Evolutionary conservation across 106 monocot species (phyloP).

Genomic region (Gastrodia elata): DNA sequence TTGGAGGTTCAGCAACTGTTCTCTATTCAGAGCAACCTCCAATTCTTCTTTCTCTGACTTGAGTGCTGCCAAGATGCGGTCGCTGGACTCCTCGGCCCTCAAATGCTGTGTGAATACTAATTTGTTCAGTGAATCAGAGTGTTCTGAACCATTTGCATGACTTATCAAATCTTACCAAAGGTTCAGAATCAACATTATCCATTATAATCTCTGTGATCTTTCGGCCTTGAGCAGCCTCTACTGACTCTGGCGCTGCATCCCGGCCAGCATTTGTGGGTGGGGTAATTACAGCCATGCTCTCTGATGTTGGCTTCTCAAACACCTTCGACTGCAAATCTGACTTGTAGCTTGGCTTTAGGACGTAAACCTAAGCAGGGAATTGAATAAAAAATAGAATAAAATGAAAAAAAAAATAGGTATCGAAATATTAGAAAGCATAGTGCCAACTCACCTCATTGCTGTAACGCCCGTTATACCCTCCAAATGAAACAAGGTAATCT

Average conservation of each 20-base stretch:
- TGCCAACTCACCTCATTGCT: slow-evolving; percentile 64
- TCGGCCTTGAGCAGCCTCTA: slow-evolving; percentile 47
- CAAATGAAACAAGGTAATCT: slow-evolving; percentile 87
- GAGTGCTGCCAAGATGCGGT: slow-evolving; percentile 25
- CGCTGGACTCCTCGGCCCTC: slow-evolving; percentile 35
- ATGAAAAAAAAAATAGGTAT: slow-evolving; percentile 6
- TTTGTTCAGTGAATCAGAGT: neutral
- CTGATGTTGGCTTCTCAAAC: slow-evolving; percentile 31
- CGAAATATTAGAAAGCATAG: too few species aligned
- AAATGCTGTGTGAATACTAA: slow-evolving; percentile 33
- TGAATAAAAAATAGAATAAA: neutral
- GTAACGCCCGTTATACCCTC: slow-evolving; percentile 92
- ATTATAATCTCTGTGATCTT: slow-evolving; percentile 48
- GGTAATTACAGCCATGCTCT: slow-evolving; percentile 29
- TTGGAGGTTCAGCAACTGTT: slow-evolving; percentile 50
- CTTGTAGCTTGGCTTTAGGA: slow-evolving; percentile 74
- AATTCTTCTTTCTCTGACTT: slow-evolving; percentile 74
- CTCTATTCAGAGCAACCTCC: slow-evolving; percentile 46
- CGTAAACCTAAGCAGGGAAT: slow-evolving; percentile 43
- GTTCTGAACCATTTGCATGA: neutral
- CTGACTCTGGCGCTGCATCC: slow-evolving; percentile 41
- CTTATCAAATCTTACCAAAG: slow-evolving; percentile 7
- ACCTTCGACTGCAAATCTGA: slow-evolving; percentile 37
- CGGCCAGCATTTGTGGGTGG: slow-evolving; percentile 26
- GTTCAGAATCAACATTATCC: slow-evolving; percentile 33